These are phyloP conservation scores for Earliella scabrosa DNA, from an alignment of 1,284 basidiomycete genomes.

Conservation along the genomic window DNA sequence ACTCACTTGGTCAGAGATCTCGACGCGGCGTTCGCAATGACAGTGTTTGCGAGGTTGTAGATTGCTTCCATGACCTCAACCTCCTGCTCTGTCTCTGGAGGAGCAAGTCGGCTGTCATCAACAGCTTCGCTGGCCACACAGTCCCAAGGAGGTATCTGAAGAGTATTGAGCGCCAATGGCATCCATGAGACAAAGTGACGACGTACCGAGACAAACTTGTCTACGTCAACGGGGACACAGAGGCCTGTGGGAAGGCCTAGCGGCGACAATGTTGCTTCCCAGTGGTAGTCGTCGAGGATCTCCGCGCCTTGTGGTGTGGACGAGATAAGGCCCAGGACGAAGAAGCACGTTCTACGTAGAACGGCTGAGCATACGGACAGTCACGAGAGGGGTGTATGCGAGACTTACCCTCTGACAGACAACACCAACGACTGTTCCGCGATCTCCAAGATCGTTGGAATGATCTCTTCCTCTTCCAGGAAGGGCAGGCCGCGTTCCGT, in stretches of 20 bases:
- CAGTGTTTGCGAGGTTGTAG: constrained; percentile 94
- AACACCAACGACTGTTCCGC: constrained; percentile 89
- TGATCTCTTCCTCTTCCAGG: constrained; percentile 92
- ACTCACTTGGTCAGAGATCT: constrained; percentile 81
- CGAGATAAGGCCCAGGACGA: constrained; percentile 86
- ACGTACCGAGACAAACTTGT: constrained; percentile 81
- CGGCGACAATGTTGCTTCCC: constrained; percentile 90
- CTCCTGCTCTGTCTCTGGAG: constrained; percentile 74
- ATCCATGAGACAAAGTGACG: neutral
- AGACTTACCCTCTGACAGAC: constrained; percentile 87
- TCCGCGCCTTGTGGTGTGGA: constrained; percentile 78
- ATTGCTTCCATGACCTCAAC: constrained; percentile 90
- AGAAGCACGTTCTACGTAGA: constrained; percentile 90
- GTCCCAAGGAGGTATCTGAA: constrained; percentile 81
- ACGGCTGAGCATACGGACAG: constrained; percentile 6
- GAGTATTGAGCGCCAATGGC: neutral
- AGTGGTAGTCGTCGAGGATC: constrained; percentile 88
- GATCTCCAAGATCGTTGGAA: constrained; percentile 89
- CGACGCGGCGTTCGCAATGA: constrained; percentile 93
- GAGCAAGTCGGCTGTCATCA: constrained; percentile 56
- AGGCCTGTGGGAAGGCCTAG: constrained; percentile 89
- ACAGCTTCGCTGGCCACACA: constrained; percentile 48
- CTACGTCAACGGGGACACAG: constrained; percentile 85
- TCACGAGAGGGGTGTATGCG: neutral
- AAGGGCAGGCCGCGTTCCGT: constrained; percentile 91